A percentile compares a stretch with the other conserved stretches of the same genome.
These are phyloP conservation scores for Homolaphlyctis polyrhiza DNA, from an alignment of 371 early-diverging fungal genomes.

Conservation along the genomic window DNA sequence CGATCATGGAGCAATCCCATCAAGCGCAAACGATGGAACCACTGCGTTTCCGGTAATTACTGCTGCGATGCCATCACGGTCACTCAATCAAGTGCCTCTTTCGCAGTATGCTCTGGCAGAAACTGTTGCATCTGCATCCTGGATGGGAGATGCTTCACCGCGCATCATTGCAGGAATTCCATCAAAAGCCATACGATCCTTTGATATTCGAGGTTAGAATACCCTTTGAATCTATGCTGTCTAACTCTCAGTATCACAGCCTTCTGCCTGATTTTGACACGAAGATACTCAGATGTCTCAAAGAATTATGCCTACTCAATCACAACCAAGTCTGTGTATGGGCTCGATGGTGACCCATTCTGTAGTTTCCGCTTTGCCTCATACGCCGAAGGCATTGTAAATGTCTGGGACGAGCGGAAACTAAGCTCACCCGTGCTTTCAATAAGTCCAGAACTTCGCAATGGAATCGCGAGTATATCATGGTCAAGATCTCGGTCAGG, in stretches of 20 bases:
- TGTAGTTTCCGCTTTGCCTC: slow-evolving; percentile 65
- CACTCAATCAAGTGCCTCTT: neutral
- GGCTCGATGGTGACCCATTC: slow-evolving; percentile 68
- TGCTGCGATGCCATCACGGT: neutral
- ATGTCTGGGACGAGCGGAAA: slow-evolving; percentile 76
- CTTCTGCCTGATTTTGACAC: neutral
- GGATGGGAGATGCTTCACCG: neutral
- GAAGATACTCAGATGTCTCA: neutral
- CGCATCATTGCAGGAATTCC: neutral
- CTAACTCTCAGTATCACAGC: neutral
- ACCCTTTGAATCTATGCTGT: too few species aligned
- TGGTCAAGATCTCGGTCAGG: slow-evolving; percentile 64
- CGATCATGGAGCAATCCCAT: neutral
- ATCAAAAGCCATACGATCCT: neutral
- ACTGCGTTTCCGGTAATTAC: neutral
- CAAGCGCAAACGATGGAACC: neutral
- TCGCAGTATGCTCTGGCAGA: neutral
- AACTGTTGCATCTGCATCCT: neutral
- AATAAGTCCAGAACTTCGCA: slow-evolving; percentile 23
- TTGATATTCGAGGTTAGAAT: neutral
- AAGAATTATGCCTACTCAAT: slow-evolving; percentile 25
- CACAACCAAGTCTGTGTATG: slow-evolving; percentile 69
- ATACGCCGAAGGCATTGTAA: slow-evolving; percentile 62
- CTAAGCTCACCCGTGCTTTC: slow-evolving; percentile 46
- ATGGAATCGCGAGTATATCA: slow-evolving; percentile 46